Percentiles rank a stretch among this genome's conserved stretches.
Evolutionary conservation across 2,329 filamentous ascomycete species (phyloP).

Genomic region (Fusarium mexicanum): DNA sequence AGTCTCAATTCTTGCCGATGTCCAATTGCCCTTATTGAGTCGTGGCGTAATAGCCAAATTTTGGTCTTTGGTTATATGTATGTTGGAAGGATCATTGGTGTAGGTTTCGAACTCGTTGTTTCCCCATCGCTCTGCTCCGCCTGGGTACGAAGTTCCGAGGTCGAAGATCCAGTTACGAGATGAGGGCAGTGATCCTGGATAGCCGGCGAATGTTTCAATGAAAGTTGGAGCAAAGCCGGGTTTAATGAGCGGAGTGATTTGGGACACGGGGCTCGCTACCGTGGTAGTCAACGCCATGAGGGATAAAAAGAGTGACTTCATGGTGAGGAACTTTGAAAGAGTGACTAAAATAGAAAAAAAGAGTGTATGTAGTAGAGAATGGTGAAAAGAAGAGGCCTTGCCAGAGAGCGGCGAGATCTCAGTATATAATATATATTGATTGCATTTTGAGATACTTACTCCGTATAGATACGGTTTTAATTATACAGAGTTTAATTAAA

Average conservation of each 20-base stretch:
- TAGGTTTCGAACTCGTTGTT: background rate
- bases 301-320: background rate
- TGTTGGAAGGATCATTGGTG: background rate
- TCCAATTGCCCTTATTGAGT: background rate
- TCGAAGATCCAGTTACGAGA: background rate
- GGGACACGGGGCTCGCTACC: background rate
- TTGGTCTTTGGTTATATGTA: background rate
- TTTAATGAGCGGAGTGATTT: background rate
- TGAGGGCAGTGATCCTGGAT: background rate
- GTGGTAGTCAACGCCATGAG: background rate
- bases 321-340: background rate
- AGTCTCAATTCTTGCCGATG: background rate
- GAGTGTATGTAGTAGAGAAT: background rate
- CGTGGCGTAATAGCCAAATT: background rate
- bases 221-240: background rate
- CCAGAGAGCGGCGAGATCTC: accelerated
- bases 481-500: background rate
- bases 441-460: background rate
- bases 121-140: background rate
- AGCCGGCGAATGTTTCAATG: background rate
- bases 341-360: background rate
- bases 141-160: background rate
- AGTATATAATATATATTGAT: background rate
- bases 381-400: background rate
- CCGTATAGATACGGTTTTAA: background rate